Base-by-base conservation (phyloP, 1,284 basidiomycete genomes). In the Puccinia coronata region DNA sequence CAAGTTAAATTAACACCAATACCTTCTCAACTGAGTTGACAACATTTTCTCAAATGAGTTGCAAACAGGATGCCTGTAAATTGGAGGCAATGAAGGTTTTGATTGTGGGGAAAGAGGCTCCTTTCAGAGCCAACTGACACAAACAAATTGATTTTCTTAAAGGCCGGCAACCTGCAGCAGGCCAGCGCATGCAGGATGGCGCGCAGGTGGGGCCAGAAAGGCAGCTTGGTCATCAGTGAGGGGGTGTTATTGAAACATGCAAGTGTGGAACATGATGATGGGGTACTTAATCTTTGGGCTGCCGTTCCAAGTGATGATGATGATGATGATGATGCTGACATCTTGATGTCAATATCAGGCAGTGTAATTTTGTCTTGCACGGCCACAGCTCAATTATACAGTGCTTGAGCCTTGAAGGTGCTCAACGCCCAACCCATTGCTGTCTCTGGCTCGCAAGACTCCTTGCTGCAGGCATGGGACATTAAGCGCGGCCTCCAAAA, bases 321-420 rank as follows among this genome's bases (percentile, higher is more conserved):
- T n/a, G n/a, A n/a, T n/a, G n/a, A n/a, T n/a, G 43, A 47, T 47
- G 16, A 47, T 16, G 43, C 43, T 47, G 43, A 47, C 16, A 16
- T 53, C 11, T 76, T 36, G 49, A n/a, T 57, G 70, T 36, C 47
- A 49, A n/a, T n/a, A 74, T 61, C 84, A 93, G 93, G 11, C 89
- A 90, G 83, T 95, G 93, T 85, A 89, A 95, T 36, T 92, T 94
- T 85, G 88, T 91, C 11, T 89, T 99, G 23, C 88, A 89, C 5
- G 96, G 96, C 0, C 96, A 98, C 86, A 91, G 91, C 0, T 94
- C 94, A 0, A 98, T 96, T 0, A 92, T 98, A 81, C 91, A 96
- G 41, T 98, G 95, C n/a, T n/a, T n/a, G n/a, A n/a, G n/a, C n/a
- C 86, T 88, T 98, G 81, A 93, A 93, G 84, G 92, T 96, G 20